Conservation (phyloP, 1,284 basidiomycete genomes). For the Thecaphora thlaspeos region DNA sequence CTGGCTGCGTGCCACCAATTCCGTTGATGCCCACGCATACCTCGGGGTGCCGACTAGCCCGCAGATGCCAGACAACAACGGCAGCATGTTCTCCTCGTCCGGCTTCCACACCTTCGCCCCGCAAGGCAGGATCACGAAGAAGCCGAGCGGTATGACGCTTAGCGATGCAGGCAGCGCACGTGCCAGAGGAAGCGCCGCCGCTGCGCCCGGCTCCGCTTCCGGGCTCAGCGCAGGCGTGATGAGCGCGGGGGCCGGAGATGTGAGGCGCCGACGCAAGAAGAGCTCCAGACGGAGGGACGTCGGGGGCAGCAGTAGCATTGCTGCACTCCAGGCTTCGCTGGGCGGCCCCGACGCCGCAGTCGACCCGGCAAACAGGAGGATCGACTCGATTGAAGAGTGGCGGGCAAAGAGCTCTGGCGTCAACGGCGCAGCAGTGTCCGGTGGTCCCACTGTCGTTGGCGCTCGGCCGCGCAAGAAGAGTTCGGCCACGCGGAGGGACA, state of each 20-base stretch:
- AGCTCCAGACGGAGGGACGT: constrained; percentile 1
- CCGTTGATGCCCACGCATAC: background rate
- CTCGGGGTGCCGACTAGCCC: too few relatives aligned
- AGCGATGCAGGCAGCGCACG: constrained; percentile 32
- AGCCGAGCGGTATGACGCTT: constrained; percentile 11
- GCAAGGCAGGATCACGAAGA: constrained; percentile 8
- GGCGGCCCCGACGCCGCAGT: background rate
- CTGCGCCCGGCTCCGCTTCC: constrained; percentile 16
- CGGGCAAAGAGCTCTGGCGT: constrained; percentile 14
- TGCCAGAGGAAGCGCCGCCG: constrained; percentile 5
- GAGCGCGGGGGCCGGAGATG: constrained; percentile 27
- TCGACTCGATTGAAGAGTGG: constrained; percentile 39
- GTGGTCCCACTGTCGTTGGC: too few relatives aligned
- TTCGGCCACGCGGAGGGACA: constrained; percentile 6
- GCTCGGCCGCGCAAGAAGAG: constrained; percentile 19
- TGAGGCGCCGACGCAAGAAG: constrained; percentile 18
- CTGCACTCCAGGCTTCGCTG: too few relatives aligned
- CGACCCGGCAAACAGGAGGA: constrained; percentile 20
- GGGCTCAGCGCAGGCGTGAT: constrained; percentile 36
- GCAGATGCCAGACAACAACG: too few relatives aligned
- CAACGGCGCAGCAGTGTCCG: background rate
- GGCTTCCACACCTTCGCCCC: constrained; percentile 25
- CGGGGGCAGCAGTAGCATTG: too few relatives aligned
- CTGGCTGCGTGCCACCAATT: constrained; percentile 19
- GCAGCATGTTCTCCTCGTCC: constrained; percentile 11